Evolutionary conservation across 2,329 filamentous ascomycete species (phyloP).

Genomic region (Neoscytalidium dimidiatum): DNA sequence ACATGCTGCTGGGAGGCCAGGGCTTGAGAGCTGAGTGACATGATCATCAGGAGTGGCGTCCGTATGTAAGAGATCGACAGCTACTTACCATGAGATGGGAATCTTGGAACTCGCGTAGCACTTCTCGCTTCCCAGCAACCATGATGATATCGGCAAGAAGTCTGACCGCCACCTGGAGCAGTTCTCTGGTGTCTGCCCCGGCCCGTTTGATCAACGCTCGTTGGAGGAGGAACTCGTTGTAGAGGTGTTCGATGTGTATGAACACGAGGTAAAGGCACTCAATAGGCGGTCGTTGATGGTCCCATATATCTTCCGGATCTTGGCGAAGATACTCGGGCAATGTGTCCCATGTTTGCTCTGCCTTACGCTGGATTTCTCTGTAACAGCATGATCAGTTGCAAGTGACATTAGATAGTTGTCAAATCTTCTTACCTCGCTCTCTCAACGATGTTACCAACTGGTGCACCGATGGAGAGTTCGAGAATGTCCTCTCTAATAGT

Average conservation of each 20-base stretch:
- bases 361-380: slow-evolving; percentile 28
- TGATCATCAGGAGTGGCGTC: slow-evolving; percentile 28
- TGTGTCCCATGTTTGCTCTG: slow-evolving; percentile 26
- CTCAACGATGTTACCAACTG: slow-evolving; percentile 38
- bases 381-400: background rate
- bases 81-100: slow-evolving; percentile 2
- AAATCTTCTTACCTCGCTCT: slow-evolving; percentile 30
- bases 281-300: slow-evolving; percentile 27
- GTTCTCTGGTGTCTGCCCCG: slow-evolving; percentile 25
- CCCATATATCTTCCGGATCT: slow-evolving; percentile 19
- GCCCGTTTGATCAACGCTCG: slow-evolving; percentile 48
- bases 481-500: slow-evolving; percentile 56
- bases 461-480: slow-evolving; percentile 53
- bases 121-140: slow-evolving; percentile 40
- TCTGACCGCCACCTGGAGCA: slow-evolving; percentile 40
- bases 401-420: background rate
- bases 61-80: background rate
- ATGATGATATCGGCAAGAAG: slow-evolving; percentile 42
- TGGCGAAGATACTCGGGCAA: slow-evolving; percentile 33
- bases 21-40: slow-evolving; percentile 35
- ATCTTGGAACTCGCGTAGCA: slow-evolving; percentile 47
- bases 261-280: slow-evolving; percentile 48
- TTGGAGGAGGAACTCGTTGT: slow-evolving; percentile 62
- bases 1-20: slow-evolving; percentile 44
- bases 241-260: slow-evolving; percentile 53